A percentile compares a stretch with the other conserved stretches of the same genome.
Evolutionary conservation across 2,329 filamentous ascomycete species (phyloP).

Genomic region (Aspergillus novofumigatus): DNA sequence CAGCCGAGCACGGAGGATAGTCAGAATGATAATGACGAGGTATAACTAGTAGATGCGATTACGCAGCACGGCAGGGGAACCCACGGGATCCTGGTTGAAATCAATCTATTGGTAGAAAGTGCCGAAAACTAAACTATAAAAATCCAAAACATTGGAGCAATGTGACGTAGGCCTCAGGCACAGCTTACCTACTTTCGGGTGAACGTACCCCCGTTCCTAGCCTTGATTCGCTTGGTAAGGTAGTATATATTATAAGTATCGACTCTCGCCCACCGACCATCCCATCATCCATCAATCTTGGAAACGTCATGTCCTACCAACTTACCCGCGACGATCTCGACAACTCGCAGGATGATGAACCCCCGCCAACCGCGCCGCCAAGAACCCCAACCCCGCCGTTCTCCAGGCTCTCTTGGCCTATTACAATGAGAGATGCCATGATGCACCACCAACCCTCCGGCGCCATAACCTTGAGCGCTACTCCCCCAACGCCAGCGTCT

Average conservation of each 20-base stretch:
- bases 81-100: no score
- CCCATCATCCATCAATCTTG: not conserved
- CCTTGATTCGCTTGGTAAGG: not conserved
- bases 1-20: not conserved
- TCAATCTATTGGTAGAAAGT: no score
- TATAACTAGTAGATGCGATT: not conserved
- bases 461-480: not conserved
- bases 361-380: not conserved
- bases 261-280: not conserved
- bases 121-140: no score
- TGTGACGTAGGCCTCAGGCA: no score
- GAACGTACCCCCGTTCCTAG: no score
- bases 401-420: not conserved
- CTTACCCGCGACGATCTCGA: slow-evolving; percentile 1
- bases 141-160: no score
- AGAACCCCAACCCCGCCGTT: slow-evolving; percentile 1
- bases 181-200: no score
- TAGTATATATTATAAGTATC: not conserved
- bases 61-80: no score
- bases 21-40: not conserved
- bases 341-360: not conserved
- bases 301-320: not conserved
- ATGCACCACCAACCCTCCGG: not conserved
- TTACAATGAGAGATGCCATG: no score
- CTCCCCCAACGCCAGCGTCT: not conserved